Conservation (phyloP, 768 basidiomycete species). For the Russula griseocarnosa region DNA sequence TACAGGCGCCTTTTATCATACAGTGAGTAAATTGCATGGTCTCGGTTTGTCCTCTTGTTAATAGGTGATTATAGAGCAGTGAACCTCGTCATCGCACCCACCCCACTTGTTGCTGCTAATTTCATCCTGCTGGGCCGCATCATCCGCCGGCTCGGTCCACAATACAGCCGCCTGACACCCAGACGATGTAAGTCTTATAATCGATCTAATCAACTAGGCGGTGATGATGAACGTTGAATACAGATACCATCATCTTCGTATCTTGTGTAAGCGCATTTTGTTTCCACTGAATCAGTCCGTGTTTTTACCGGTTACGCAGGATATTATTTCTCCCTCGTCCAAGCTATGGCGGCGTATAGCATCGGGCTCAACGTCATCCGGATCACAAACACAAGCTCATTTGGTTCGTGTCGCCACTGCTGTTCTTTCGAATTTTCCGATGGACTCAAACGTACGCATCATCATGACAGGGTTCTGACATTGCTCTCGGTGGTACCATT, state of each 20-base stretch:
- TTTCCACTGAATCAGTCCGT: background rate
- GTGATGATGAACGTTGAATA: background rate
- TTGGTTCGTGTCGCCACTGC: constrained; percentile 2
- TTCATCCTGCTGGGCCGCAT: constrained; percentile 26
- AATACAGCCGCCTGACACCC: constrained; percentile 25
- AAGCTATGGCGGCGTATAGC: constrained; percentile 22
- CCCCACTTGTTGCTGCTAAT: constrained; percentile 26
- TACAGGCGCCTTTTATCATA: constrained; percentile 16
- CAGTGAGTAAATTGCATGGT: constrained; percentile 17
- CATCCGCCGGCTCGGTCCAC: constrained; percentile 19
- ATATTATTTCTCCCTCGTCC: constrained; percentile 21
- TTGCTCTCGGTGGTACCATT: constrained; percentile 22
- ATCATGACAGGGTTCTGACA: constrained; percentile 12
- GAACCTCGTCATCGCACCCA: constrained; percentile 22
- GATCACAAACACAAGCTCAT: background rate
- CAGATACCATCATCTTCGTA: constrained; percentile 21
- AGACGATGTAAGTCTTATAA: constrained; percentile 15
- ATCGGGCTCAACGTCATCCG: background rate
- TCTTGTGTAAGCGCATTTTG: constrained; percentile 16
- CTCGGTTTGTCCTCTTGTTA: background rate
- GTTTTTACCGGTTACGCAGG: constrained; percentile 10
- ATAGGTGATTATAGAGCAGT: constrained; percentile 3
- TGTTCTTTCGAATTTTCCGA: background rate
- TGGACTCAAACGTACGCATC: background rate
- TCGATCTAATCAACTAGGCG: background rate